A percentile compares a stretch with the other conserved stretches of the same genome.
Evolutionary conservation across 2,329 filamentous ascomycete genomes (phyloP).

Genomic region (Claviceps sp.): DNA sequence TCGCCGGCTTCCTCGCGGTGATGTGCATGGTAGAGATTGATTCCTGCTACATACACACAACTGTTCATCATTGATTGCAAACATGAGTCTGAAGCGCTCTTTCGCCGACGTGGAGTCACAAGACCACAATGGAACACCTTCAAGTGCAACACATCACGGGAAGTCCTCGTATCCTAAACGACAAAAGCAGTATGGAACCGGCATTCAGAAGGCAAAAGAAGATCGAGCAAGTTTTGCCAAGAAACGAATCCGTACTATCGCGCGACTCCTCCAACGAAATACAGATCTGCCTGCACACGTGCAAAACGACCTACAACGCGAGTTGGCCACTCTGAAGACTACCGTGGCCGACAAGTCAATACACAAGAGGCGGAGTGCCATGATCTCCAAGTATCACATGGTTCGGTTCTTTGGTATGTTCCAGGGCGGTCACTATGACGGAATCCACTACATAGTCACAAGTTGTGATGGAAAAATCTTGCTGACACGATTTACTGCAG

Average conservation of each 20-base stretch:
- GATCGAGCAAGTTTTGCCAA: constrained; percentile 48
- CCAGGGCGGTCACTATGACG: too few species aligned
- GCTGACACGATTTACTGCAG: constrained; percentile 22
- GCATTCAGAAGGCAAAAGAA: constrained; percentile 30
- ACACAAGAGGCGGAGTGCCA: constrained; percentile 49
- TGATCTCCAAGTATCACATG: constrained; percentile 73
- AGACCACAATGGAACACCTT: constrained; percentile 1
- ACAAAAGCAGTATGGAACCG: constrained; percentile 19
- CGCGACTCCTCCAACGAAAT: constrained; percentile 48
- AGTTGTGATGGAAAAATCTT: background rate
- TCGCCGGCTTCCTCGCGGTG: background rate
- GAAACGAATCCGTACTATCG: constrained; percentile 57
- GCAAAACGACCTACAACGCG: constrained; percentile 56
- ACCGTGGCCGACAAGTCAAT: constrained; percentile 47
- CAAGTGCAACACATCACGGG: background rate
- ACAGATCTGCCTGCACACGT: constrained; percentile 54
- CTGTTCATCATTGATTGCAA: background rate
- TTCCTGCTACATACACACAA: background rate
- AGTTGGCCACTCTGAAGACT: constrained; percentile 51
- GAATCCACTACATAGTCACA: too few species aligned
- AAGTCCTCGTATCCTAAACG: constrained; percentile 14
- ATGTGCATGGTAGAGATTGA: too few species aligned
- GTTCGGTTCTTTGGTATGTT: constrained; percentile 64
- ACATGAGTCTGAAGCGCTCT: constrained; percentile 20
- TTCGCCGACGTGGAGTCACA: constrained; percentile 15